Evolutionary conservation across 2,329 filamentous ascomycete genomes (phyloP).

Genomic region (Fusarium metavorans): DNA sequence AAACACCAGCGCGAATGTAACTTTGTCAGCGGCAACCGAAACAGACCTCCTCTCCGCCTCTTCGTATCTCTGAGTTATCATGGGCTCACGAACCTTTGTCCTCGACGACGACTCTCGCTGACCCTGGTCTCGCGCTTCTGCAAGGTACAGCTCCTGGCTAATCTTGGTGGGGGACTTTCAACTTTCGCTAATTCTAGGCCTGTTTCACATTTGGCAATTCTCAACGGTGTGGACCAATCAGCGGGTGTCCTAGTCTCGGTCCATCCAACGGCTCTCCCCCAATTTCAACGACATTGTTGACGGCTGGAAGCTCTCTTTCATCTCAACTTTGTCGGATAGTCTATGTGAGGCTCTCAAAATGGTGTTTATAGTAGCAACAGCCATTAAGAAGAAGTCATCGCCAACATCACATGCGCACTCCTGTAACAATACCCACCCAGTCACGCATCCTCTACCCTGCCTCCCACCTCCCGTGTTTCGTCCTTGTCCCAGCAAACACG

Average conservation of each 20-base stretch:
- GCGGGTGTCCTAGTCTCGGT: background rate
- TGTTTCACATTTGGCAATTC: constrained; percentile 33
- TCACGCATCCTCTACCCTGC: background rate
- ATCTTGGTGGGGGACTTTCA: constrained; percentile 24
- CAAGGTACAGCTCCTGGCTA: constrained; percentile 34
- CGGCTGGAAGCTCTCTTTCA: background rate
- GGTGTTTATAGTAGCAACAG: background rate
- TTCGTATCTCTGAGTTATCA: constrained; percentile 2
- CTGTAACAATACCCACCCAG: background rate
- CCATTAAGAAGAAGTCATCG: background rate
- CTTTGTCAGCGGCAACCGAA: constrained; percentile 15
- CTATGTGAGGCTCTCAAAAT: background rate
- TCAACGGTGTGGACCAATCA: constrained; percentile 28
- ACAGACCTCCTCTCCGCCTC: background rate
- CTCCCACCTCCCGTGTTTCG: constrained; percentile 1
- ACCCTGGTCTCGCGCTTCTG: constrained; percentile 24
- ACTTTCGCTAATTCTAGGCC: constrained; percentile 28
- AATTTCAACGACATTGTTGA: constrained; percentile 10
- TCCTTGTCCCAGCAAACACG: background rate
- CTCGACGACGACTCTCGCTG: background rate
- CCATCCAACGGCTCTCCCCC: constrained; percentile 1
- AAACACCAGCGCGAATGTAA: background rate
- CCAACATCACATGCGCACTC: background rate
- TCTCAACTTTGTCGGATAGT: background rate
- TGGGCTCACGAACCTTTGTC: constrained; percentile 2